A percentile compares a stretch with the other conserved stretches of the same genome.
Conservation (phyloP, 768 basidiomycete genomes). For the Gelatoporia subvermispora region DNA sequence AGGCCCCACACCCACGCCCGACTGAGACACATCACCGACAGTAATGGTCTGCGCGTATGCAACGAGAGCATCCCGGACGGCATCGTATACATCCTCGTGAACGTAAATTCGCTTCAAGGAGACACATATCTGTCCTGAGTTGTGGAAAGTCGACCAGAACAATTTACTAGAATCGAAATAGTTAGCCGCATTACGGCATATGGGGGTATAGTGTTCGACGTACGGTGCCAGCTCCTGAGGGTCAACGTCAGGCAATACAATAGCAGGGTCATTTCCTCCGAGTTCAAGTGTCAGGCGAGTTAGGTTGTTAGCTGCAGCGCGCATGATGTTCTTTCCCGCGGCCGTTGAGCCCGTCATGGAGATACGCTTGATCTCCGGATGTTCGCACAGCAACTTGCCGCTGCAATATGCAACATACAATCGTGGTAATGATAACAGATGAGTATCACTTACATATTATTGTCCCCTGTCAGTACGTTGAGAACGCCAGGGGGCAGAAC, state of each 20-base stretch:
- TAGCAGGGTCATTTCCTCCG: constrained; percentile 11
- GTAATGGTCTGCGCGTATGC: not conserved
- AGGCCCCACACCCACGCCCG: constrained; percentile 1
- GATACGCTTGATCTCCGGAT: constrained; percentile 6
- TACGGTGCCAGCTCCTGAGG: constrained; percentile 5
- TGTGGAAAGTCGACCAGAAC: not conserved
- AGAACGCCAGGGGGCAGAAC: constrained; percentile 11
- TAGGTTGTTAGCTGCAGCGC: constrained; percentile 1
- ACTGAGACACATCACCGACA: not conserved
- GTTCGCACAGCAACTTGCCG: constrained; percentile 6
- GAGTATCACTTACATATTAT: constrained; percentile 5
- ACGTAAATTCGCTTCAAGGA: constrained; percentile 6
- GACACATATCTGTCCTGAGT: constrained; percentile 8
- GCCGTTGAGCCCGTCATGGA: constrained; percentile 8
- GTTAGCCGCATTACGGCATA: too few relatives aligned
- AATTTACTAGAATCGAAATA: too few relatives aligned
- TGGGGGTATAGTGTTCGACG: too few relatives aligned
- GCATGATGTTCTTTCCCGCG: constrained; percentile 6
- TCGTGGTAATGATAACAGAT: not conserved
- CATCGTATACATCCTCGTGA: constrained; percentile 8
- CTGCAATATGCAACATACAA: not conserved
- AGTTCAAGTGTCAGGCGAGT: constrained; percentile 11
- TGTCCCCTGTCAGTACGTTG: constrained; percentile 6
- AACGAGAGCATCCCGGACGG: constrained; percentile 4
- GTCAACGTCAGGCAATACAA: constrained; percentile 9